Conservation (phyloP, 2,329 filamentous ascomycete species). For the Diaporthe aspalathi region DNA sequence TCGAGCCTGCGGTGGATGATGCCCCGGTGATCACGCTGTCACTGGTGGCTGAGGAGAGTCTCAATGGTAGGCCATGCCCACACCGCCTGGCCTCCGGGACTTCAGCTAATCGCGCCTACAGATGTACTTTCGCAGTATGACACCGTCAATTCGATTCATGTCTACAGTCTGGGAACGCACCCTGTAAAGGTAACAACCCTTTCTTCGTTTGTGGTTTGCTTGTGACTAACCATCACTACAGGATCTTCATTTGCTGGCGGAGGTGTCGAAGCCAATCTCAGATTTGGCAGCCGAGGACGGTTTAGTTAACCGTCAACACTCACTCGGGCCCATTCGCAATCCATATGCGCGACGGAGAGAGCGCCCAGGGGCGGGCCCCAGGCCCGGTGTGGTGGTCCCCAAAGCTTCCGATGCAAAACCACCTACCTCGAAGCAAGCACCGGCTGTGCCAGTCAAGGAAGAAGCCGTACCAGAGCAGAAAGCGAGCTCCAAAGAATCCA, state of each 20-base stretch:
- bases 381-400: constrained; percentile 44
- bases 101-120: constrained; percentile 50
- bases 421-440: constrained; percentile 42
- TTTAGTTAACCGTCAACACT: constrained; percentile 66
- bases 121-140: constrained; percentile 76
- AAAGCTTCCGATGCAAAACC: constrained; percentile 50
- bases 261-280: constrained; percentile 73
- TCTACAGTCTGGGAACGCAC: constrained; percentile 85
- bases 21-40: constrained; percentile 70
- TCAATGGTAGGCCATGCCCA: constrained; percentile 65
- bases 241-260: constrained; percentile 77
- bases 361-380: constrained; percentile 51
- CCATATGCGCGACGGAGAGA: constrained; percentile 68
- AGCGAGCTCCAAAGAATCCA: constrained; percentile 53
- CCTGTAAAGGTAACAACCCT: constrained; percentile 67
- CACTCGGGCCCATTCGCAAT: constrained; percentile 82
- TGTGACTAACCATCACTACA: constrained; percentile 39
- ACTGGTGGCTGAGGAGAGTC: constrained; percentile 77
- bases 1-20: constrained; percentile 61
- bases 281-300: constrained; percentile 68
- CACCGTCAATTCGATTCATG: constrained; percentile 80
- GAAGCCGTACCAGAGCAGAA: constrained; percentile 48
- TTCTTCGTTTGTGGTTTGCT: not conserved
- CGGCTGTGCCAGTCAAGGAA: constrained; percentile 47
- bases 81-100: not conserved